These are phyloP conservation scores for Isochrysis galbana DNA, from an alignment of 78 protist species.

Conservation along the genomic window DNA sequence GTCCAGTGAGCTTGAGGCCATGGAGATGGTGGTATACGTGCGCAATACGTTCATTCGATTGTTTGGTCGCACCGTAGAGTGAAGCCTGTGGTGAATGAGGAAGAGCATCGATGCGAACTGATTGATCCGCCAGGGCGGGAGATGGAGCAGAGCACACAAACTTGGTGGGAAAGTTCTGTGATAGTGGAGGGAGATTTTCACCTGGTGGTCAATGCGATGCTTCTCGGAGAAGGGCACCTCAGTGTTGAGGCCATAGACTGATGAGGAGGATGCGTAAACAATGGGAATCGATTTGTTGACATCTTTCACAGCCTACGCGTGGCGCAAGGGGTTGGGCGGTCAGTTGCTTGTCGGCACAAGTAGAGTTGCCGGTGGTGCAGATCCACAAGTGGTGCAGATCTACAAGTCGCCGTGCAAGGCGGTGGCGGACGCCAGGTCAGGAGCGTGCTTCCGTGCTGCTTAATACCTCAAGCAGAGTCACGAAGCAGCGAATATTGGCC, in stretches of 20 bases:
- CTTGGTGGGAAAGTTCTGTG: too few relatives aligned
- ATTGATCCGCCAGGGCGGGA: too few relatives aligned
- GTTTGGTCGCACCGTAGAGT: slow-evolving; percentile 66
- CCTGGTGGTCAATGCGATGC: slow-evolving; percentile 38
- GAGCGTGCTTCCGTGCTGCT: too few relatives aligned
- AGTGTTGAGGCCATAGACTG: slow-evolving; percentile 57
- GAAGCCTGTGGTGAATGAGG: too few relatives aligned
- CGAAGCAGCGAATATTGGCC: slow-evolving; percentile 57
- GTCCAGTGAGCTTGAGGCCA: slow-evolving; percentile 34
- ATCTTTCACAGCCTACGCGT: not conserved
- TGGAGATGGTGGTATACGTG: slow-evolving; percentile 52
- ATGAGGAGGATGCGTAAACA: slow-evolving; percentile 58
- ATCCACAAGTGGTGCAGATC: too few relatives aligned
- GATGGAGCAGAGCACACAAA: too few relatives aligned
- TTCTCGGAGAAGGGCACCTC: slow-evolving; percentile 34
- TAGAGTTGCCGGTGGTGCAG: too few relatives aligned
- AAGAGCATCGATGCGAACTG: too few relatives aligned
- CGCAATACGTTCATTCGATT: not conserved
- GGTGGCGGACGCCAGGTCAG: too few relatives aligned
- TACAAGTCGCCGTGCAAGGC: too few relatives aligned
- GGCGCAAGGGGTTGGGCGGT: not conserved
- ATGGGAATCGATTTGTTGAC: not conserved
- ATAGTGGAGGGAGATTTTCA: too few relatives aligned
- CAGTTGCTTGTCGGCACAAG: too few relatives aligned
- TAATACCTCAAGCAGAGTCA: slow-evolving; percentile 45